Evolutionary conservation across 225 moss, liverwort and hornwort genomes (phyloP).

Genomic region (Lunularia cruciata): DNA sequence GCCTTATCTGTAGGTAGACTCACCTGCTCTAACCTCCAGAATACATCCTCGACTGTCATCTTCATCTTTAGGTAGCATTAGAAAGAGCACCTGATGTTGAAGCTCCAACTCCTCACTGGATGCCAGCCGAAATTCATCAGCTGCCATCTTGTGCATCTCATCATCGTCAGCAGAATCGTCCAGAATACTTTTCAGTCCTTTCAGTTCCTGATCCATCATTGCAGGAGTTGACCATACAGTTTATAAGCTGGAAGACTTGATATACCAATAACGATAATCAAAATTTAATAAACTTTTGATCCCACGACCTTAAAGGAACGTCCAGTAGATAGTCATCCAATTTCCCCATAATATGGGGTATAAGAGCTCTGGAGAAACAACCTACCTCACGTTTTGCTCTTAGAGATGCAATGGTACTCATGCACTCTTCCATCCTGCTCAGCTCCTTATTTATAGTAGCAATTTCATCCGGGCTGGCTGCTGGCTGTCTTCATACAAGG

Average conservation of each 20-base stretch:
- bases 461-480: conserved; percentile 83
- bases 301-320: too few relatives aligned
- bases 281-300: background rate
- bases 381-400: conserved; percentile 81
- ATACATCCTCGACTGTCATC: conserved; percentile 90
- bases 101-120: conserved; percentile 69
- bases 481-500: conserved; percentile 80
- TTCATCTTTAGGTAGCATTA: conserved; percentile 90
- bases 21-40: conserved; percentile 98
- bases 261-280: background rate
- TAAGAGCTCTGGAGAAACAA: background rate
- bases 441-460: conserved; percentile 79
- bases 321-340: too few relatives aligned
- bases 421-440: conserved; percentile 85
- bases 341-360: background rate
- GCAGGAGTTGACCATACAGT: too few relatives aligned
- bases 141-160: conserved; percentile 74
- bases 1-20: too few relatives aligned
- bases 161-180: conserved; percentile 76
- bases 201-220: conserved; percentile 55
- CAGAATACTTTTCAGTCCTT: conserved; percentile 64
- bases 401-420: conserved; percentile 64
- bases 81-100: conserved; percentile 69
- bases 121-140: conserved; percentile 65
- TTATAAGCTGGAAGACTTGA: too few relatives aligned